phyloP scores from a whole-genome alignment of 768 basidiomycete genomes.

The Boletus rubroflammeus region DNA sequence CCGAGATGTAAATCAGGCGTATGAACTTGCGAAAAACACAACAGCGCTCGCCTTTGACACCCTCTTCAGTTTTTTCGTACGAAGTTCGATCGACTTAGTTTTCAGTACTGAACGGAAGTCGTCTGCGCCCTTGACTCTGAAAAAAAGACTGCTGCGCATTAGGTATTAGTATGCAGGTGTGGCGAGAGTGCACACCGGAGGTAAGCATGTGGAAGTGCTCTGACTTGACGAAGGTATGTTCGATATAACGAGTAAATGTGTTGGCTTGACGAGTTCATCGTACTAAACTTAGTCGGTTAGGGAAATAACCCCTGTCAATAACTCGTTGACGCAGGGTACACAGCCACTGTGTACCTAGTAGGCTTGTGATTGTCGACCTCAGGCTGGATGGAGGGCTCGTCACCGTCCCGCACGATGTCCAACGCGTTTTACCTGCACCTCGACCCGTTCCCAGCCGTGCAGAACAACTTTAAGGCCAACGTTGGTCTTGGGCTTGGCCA shows the following conservation, averaged over 20 bases:
- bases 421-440: not conserved
- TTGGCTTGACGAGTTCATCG: constrained; percentile 4
- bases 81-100: constrained; percentile 32
- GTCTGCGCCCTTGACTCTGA: constrained; percentile 53
- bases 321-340: not conserved
- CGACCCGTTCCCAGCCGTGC: not conserved
- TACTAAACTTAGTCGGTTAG: too few relatives aligned
- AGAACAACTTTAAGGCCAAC: not conserved
- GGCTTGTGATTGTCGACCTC: constrained; percentile 1
- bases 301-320: not conserved
- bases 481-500: not conserved
- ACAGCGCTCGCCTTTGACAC: constrained; percentile 44
- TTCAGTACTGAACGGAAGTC: constrained; percentile 50
- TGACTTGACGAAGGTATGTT: constrained; percentile 39
- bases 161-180: not conserved
- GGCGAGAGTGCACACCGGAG: constrained; percentile 37
- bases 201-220: constrained; percentile 42
- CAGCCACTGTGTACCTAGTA: constrained; percentile 8
- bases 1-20: not conserved
- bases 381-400: constrained; percentile 11
- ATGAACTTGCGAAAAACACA: not conserved
- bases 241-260: constrained; percentile 35
- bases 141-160: constrained; percentile 51
- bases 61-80: constrained; percentile 43
- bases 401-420: constrained; percentile 11